Conservation (phyloP, 164 flowering plant genomes). For the Magnolia changhungtana region DNA sequence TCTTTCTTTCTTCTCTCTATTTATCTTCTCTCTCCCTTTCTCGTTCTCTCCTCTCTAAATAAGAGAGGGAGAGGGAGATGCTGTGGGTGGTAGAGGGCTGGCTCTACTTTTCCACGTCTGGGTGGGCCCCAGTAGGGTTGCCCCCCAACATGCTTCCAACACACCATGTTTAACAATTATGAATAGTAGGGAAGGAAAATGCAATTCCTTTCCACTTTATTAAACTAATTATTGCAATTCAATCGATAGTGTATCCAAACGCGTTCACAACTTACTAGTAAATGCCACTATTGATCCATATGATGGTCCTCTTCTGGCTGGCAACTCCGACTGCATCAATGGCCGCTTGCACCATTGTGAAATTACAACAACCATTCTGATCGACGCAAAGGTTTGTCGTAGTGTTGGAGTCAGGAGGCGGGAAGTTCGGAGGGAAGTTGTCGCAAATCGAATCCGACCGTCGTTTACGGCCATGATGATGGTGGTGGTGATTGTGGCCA, state of each 20-base stretch:
- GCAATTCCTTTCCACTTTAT: too few relatives aligned
- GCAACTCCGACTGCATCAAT: conserved; percentile 52
- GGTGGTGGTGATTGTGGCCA: conserved; percentile 18
- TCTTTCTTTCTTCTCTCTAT: too few relatives aligned
- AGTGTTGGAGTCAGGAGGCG: conserved; percentile 66
- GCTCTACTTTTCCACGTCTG: too few relatives aligned
- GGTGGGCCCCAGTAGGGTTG: too few relatives aligned
- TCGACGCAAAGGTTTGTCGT: conserved; percentile 72
- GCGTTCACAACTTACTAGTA: conserved; percentile 53
- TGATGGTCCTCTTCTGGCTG: conserved; percentile 57
- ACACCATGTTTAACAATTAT: too few relatives aligned
- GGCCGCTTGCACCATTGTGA: conserved; percentile 82
- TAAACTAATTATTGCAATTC: background rate
- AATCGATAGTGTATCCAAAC: too few relatives aligned
- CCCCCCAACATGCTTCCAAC: too few relatives aligned
- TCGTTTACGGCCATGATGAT: conserved; percentile 23
- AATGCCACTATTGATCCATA: conserved; percentile 81
- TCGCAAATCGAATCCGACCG: conserved; percentile 43
- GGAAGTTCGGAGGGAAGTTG: conserved; percentile 47
- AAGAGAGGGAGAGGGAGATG: too few relatives aligned
- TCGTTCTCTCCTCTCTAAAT: too few relatives aligned
- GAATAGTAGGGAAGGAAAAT: too few relatives aligned
- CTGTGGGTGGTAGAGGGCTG: too few relatives aligned
- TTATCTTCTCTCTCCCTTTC: too few relatives aligned
- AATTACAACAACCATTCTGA: conserved; percentile 82